Evolutionary conservation across 441 rosid species (phyloP).

Genomic region (Cnidoscolus chayamansa): DNA sequence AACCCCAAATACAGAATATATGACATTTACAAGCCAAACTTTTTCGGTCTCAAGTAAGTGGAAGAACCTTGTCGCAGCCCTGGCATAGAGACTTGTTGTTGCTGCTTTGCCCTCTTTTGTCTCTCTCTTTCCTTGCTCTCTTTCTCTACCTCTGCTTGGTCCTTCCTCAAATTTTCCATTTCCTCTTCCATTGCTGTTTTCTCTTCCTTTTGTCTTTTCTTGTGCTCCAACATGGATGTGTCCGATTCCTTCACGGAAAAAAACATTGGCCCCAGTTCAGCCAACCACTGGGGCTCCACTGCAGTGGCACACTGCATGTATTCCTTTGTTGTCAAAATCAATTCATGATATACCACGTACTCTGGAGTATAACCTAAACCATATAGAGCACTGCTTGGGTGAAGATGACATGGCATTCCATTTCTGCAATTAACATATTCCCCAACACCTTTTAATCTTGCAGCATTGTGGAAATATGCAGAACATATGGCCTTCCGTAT

Average conservation of each 20-base stretch:
- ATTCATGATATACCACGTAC: slow-evolving; percentile 86
- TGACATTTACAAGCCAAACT: slow-evolving; percentile 52
- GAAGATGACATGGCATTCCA: slow-evolving; percentile 96
- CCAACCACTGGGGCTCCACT: slow-evolving; percentile 93
- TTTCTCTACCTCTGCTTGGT: slow-evolving; percentile 57
- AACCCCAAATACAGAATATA: neutral
- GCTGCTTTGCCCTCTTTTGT: slow-evolving; percentile 63
- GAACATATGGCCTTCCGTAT: slow-evolving; percentile 90
- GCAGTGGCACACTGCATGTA: slow-evolving; percentile 97
- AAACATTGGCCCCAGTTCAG: slow-evolving; percentile 95
- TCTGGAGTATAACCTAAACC: slow-evolving; percentile 89
- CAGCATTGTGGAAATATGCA: slow-evolving; percentile 92
- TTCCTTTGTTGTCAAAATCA: slow-evolving; percentile 82
- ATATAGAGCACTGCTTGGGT: slow-evolving; percentile 89
- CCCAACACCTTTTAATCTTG: slow-evolving; percentile 82
- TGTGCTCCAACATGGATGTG: slow-evolving; percentile 84
- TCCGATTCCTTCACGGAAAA: slow-evolving; percentile 91
- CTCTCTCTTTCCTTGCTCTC: slow-evolving; percentile 54
- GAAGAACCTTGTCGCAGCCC: slow-evolving; percentile 56
- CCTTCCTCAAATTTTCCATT: slow-evolving; percentile 80
- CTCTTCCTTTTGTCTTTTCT: slow-evolving; percentile 81
- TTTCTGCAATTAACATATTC: slow-evolving; percentile 82
- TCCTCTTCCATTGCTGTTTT: slow-evolving; percentile 98
- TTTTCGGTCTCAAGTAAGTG: slow-evolving; percentile 71
- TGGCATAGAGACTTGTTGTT: slow-evolving; percentile 69